Evolutionary conservation across 1,284 basidiomycete species (phyloP).

Genomic region (Cutaneotrichosporon mucoides): DNA sequence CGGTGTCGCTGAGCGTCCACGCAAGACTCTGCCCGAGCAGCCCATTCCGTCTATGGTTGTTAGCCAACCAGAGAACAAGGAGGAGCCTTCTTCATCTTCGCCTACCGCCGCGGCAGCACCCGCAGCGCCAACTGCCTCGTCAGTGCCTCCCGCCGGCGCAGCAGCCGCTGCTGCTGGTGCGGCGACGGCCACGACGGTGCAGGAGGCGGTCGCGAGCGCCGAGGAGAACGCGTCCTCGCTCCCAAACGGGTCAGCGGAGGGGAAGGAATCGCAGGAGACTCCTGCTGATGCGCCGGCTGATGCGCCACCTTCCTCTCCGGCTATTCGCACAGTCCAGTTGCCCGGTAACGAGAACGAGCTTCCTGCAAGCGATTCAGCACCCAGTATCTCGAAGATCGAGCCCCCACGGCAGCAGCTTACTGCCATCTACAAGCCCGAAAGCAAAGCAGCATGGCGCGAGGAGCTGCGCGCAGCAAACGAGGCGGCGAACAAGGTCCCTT

Average conservation of each 20-base stretch:
- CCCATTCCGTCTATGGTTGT: slow-evolving; percentile 13
- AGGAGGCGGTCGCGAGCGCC: background rate
- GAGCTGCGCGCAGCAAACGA: slow-evolving; percentile 50
- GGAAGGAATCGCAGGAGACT: background rate
- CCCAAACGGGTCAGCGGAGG: slow-evolving; percentile 8
- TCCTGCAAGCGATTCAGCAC: slow-evolving; percentile 4
- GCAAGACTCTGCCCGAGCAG: slow-evolving; percentile 39
- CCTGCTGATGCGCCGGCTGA: background rate
- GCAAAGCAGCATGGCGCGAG: slow-evolving; percentile 76
- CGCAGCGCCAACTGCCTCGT: background rate
- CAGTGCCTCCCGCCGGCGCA: background rate
- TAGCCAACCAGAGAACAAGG: slow-evolving; percentile 1
- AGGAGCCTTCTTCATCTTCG: background rate
- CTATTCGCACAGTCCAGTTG: slow-evolving; percentile 21
- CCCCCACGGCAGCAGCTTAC: slow-evolving; percentile 58
- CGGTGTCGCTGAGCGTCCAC: slow-evolving; percentile 28
- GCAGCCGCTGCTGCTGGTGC: background rate
- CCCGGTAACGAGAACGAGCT: slow-evolving; percentile 15
- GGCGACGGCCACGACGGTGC: background rate
- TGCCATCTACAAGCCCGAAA: slow-evolving; percentile 80
- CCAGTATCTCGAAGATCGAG: background rate
- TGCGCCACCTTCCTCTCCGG: slow-evolving; percentile 36
- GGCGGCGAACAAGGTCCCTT: slow-evolving; percentile 37
- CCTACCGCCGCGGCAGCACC: background rate
- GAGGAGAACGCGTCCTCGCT: background rate